phyloP scores from a whole-genome alignment of 2,329 filamentous ascomycete genomes.

The Fusarium oxysporum region DNA sequence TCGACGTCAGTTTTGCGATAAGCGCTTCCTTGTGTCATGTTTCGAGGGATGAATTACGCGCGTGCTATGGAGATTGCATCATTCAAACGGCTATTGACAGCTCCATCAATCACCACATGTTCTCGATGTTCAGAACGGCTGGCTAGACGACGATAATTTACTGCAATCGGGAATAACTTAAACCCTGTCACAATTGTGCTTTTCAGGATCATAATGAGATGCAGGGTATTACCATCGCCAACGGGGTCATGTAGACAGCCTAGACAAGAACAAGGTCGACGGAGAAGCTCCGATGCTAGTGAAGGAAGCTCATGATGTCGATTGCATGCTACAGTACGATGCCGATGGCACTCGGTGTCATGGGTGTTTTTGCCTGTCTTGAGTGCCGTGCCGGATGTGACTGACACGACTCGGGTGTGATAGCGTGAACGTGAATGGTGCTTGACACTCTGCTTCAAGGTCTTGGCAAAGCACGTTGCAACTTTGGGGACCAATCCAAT shows the following conservation, averaged over 20 bases:
- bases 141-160: slow-evolving; percentile 12
- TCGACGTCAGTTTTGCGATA: slow-evolving; percentile 33
- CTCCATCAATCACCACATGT: background rate
- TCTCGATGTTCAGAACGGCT: background rate
- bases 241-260: background rate
- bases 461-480: slow-evolving; percentile 21
- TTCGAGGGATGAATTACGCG: background rate
- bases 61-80: slow-evolving; percentile 24
- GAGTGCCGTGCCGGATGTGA: slow-evolving; percentile 6
- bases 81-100: slow-evolving; percentile 11
- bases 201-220: slow-evolving; percentile 15
- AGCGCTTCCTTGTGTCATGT: background rate
- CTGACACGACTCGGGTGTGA: slow-evolving; percentile 4
- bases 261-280: background rate
- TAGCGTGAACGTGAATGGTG: background rate
- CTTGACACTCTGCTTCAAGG: background rate
- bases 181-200: background rate
- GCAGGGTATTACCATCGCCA: background rate
- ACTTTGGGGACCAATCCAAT: slow-evolving; percentile 7
- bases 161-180: slow-evolving; percentile 14
- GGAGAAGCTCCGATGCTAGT: slow-evolving; percentile 17
- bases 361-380: background rate
- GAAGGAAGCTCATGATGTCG: slow-evolving; percentile 9
- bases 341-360: slow-evolving; percentile 12
- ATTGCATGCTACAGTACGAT: slow-evolving; percentile 19